Base-by-base conservation (phyloP, 2,329 filamentous ascomycete genomes). In the Lasiodiplodia citricola region DNA sequence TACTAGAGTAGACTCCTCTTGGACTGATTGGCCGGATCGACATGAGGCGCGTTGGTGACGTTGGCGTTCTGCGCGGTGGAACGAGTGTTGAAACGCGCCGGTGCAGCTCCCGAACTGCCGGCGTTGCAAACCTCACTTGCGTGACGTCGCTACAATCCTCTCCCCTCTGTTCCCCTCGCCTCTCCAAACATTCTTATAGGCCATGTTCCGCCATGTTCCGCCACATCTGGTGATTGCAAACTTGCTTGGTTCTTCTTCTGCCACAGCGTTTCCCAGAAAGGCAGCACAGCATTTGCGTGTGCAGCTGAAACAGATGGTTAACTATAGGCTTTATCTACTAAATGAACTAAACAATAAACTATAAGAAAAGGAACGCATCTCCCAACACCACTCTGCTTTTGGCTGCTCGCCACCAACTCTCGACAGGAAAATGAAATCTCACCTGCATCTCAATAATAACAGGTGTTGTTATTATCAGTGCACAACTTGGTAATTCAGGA, bases 81-180 rank as follows among this genome's bases (percentile, higher is more conserved):
- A 28, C 54, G 54, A 56, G 35, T 13, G 13, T 23, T 38, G 56
- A 60, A 60, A 60, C 56, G 41, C 23, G 31, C 54, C 37, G n/a
- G 56, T 23, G 56, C 21, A 28, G n/a, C 18, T 60, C 56, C 56
- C 56, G 56, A 47, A 60, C 56, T 60, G 56, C 56, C 56, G 31
- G 56, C 56, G 56, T 60, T 44, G 25, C 56, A 60, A 28, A 31
- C 21, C 56, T 18, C 14, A 8, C 38, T 7, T 4, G 8, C 56
- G 28, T 60, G 56, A 60, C 56, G 41, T 31, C 21, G 38, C 21
- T 13, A 28, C 18, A 7, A 37, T 16, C 6, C 16, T 13, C 28
- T 8, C 14, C 21, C n/a, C n/a, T n/a, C n/a, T n/a, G n/a, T n/a
- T n/a, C n/a, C n/a, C n/a, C 13, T 21, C n/a, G n/a, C 31, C 11